Conservation (phyloP, 2,329 filamentous ascomycete species). For the Ophiognomonia clavigignenti-juglandacearum region DNA sequence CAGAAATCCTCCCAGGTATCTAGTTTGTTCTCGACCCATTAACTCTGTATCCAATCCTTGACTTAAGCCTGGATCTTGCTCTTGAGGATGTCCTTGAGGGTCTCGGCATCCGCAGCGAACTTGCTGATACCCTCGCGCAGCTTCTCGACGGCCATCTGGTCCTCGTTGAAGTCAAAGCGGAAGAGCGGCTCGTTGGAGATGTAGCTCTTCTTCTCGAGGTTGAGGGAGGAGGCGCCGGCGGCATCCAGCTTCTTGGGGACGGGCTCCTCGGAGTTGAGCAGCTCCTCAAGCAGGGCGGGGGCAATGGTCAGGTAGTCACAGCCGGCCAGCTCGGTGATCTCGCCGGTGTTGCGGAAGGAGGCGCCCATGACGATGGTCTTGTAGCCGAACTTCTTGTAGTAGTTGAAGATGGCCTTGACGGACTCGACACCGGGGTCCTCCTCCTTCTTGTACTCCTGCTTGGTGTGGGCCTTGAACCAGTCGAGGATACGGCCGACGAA, state of each 20-base stretch:
- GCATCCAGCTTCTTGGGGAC: conserved; percentile 94
- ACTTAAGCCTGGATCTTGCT: conserved; percentile 64
- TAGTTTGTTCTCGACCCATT: not conserved
- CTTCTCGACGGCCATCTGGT: conserved; percentile 99
- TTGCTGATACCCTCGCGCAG: conserved; percentile 98
- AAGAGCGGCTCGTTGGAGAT: conserved; percentile 84
- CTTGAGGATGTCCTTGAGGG: conserved; percentile 88
- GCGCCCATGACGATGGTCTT: conserved; percentile 99
- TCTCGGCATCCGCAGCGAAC: conserved; percentile 93
- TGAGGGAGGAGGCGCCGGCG: conserved; percentile 55
- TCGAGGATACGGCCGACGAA: conserved; percentile 99
- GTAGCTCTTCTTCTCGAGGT: conserved; percentile 87
- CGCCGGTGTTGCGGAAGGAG: conserved; percentile 91
- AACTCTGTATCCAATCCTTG: conserved; percentile 29
- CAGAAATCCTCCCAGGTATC: not conserved
- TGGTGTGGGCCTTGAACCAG: conserved; percentile 96
- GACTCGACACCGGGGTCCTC: conserved; percentile 96
- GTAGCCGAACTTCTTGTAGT: conserved; percentile 99
- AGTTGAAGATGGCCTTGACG: conserved; percentile 95
- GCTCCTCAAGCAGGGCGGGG: conserved; percentile 88
- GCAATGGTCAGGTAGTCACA: conserved; percentile 99
- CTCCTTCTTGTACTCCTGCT: conserved; percentile 85
- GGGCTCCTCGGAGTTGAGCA: conserved; percentile 73
- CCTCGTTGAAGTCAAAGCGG: conserved; percentile 99
- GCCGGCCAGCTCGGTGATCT: conserved; percentile 97